Conservation (phyloP, 805 yeast genomes). For the Danielia oregonensis region DNA sequence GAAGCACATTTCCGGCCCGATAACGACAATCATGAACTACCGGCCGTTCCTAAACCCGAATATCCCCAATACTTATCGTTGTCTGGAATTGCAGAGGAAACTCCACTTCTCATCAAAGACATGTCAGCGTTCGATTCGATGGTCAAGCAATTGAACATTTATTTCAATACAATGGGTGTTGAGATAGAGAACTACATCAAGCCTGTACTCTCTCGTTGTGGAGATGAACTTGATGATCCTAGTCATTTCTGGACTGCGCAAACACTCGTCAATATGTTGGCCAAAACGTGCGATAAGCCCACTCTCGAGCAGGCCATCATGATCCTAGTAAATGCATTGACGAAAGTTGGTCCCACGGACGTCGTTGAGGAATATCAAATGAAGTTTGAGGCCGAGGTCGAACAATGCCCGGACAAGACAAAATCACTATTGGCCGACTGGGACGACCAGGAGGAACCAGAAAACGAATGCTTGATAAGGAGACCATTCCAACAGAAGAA, state of each 20-base stretch:
- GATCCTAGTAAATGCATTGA: constrained; percentile 7
- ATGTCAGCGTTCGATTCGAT: constrained; percentile 36
- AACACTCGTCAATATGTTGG: neutral
- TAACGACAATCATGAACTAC: too few relatives aligned
- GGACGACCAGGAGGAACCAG: constrained; percentile 1
- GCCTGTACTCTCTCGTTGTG: neutral
- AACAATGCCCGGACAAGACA: constrained; percentile 5
- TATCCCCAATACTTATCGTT: constrained; percentile 10
- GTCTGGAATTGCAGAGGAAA: constrained; percentile 16
- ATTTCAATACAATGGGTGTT: constrained; percentile 2
- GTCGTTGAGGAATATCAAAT: constrained; percentile 3
- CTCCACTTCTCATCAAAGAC: constrained; percentile 21
- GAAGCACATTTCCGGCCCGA: too few relatives aligned
- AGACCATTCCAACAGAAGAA: neutral
- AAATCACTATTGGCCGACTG: constrained; percentile 5
- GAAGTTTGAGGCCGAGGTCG: constrained; percentile 4
- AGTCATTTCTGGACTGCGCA: neutral
- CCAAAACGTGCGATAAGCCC: neutral
- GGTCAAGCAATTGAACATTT: constrained; percentile 26
- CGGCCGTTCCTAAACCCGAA: too few relatives aligned
- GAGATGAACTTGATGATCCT: neutral
- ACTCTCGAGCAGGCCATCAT: too few relatives aligned
- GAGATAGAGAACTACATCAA: neutral
- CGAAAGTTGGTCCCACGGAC: constrained; percentile 4
- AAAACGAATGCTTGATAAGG: too few relatives aligned